phyloP scores from a whole-genome alignment of 306 rosid genomes.

The Arachis hypogaea region DNA sequence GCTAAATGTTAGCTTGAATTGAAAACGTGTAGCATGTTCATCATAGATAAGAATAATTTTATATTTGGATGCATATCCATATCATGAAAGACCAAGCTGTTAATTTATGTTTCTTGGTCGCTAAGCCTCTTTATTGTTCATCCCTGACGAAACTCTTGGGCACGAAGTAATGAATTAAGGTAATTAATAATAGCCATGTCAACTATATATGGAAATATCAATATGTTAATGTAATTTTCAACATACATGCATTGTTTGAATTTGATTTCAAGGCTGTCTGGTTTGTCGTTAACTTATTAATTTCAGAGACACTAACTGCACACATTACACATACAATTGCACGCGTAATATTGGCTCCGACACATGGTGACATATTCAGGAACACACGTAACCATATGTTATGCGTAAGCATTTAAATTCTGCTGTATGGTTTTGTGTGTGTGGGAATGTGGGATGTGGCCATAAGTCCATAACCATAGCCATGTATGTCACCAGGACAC shows the following conservation, averaged over 20 bases:
- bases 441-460: too few relatives aligned
- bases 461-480: too few relatives aligned
- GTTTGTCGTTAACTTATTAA: not conserved
- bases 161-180: not conserved
- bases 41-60: not conserved
- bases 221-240: not conserved
- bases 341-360: not conserved
- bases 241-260: not conserved
- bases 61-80: not conserved
- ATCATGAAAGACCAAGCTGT: not conserved
- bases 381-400: not conserved
- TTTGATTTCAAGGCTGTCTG: not conserved
- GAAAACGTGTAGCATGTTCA: not conserved
- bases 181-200: not conserved
- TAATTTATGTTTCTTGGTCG: conserved; percentile 13
- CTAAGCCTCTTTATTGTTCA: not conserved
- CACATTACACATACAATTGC: not conserved
- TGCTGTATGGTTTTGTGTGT: too few relatives aligned
- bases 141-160: not conserved
- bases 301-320: not conserved
- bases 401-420: not conserved
- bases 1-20: not conserved
- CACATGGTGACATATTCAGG: not conserved
- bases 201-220: not conserved
- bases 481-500: too few relatives aligned